These are phyloP conservation scores for Desmodesmus armatus DNA, from an alignment of 139 green algal species.

Conservation along the genomic window DNA sequence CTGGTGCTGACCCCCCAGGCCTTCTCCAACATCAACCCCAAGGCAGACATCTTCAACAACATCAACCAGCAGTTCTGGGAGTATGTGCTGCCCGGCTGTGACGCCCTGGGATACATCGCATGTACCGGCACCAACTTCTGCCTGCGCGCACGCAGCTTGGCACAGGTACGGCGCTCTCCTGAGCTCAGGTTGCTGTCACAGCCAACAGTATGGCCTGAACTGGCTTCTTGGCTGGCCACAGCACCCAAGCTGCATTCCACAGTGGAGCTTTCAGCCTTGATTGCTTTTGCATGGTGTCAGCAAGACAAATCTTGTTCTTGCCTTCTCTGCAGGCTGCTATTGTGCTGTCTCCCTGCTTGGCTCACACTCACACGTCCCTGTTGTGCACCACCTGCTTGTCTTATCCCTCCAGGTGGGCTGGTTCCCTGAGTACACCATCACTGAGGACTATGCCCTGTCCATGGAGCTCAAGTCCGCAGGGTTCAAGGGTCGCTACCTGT, in stretches of 20 bases:
- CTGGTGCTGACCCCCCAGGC: slow-evolving; percentile 66
- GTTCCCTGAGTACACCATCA: slow-evolving; percentile 83
- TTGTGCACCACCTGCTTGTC: too few relatives aligned
- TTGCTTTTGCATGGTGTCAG: too few relatives aligned
- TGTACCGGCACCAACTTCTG: slow-evolving; percentile 71
- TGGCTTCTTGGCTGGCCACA: too few relatives aligned
- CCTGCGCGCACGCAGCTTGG: slow-evolving; percentile 62
- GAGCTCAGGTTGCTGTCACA: too few relatives aligned
- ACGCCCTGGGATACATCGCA: slow-evolving; percentile 51
- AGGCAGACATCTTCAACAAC: slow-evolving; percentile 90
- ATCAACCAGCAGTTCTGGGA: slow-evolving; percentile 89
- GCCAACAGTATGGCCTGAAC: too few relatives aligned
- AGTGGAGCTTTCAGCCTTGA: too few relatives aligned
- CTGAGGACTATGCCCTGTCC: slow-evolving; percentile 78
- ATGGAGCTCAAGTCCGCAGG: slow-evolving; percentile 71
- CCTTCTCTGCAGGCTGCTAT: too few relatives aligned
- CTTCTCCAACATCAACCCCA: slow-evolving; percentile 85
- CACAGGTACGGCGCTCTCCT: too few relatives aligned
- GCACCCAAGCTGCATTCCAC: too few relatives aligned
- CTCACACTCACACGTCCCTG: too few relatives aligned
- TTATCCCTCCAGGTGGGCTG: slow-evolving; percentile 54
- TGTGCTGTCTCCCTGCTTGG: too few relatives aligned
- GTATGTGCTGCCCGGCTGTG: slow-evolving; percentile 52
- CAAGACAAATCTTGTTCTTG: too few relatives aligned
- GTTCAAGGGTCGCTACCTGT: slow-evolving; percentile 69